These are phyloP conservation scores for Fusarium graminum DNA, from an alignment of 2,329 filamentous ascomycete genomes.

Conservation along the genomic window DNA sequence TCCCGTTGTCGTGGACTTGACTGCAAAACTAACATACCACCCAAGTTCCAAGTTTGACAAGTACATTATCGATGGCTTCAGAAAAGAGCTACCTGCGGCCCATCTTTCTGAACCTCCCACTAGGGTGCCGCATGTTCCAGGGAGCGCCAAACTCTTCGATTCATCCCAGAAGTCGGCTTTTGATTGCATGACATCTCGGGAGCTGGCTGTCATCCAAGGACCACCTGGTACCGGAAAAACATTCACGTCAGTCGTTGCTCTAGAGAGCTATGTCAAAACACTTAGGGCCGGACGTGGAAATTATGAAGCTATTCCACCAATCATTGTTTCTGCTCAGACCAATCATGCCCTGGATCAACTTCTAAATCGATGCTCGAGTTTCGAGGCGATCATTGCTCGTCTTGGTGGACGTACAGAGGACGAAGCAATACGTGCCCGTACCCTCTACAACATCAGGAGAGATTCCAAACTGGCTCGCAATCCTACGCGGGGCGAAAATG, in stretches of 20 bases:
- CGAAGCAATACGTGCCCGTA: slow-evolving; percentile 72
- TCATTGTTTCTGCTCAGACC: slow-evolving; percentile 87
- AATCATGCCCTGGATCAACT: slow-evolving; percentile 93
- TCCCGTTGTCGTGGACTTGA: slow-evolving; percentile 15
- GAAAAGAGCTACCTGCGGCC: slow-evolving; percentile 47
- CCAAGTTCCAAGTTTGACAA: slow-evolving; percentile 70
- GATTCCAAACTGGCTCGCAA: slow-evolving; percentile 33
- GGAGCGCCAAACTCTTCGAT: slow-evolving; percentile 66
- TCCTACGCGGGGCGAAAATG: slow-evolving; percentile 11
- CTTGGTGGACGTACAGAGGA: slow-evolving; percentile 78
- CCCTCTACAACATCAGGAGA: slow-evolving; percentile 71
- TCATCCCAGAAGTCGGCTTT: slow-evolving; percentile 78
- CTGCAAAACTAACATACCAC: neutral
- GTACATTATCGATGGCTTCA: slow-evolving; percentile 67
- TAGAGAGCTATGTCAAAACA: slow-evolving; percentile 64
- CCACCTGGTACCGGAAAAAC: slow-evolving; percentile 85
- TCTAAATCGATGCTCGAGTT: slow-evolving; percentile 69
- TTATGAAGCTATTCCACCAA: slow-evolving; percentile 58
- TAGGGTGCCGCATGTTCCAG: slow-evolving; percentile 8
- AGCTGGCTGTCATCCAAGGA: slow-evolving; percentile 83
- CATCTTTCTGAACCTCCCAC: slow-evolving; percentile 47
- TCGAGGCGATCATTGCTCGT: slow-evolving; percentile 68
- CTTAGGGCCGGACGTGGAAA: slow-evolving; percentile 65
- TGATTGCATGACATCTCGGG: slow-evolving; percentile 76
- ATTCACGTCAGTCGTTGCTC: slow-evolving; percentile 78